Evolutionary conservation across 2,329 filamentous ascomycete genomes (phyloP), one percentile per base, ranked within the genome.

Genomic region (Geoglossum cookeanum): DNA sequence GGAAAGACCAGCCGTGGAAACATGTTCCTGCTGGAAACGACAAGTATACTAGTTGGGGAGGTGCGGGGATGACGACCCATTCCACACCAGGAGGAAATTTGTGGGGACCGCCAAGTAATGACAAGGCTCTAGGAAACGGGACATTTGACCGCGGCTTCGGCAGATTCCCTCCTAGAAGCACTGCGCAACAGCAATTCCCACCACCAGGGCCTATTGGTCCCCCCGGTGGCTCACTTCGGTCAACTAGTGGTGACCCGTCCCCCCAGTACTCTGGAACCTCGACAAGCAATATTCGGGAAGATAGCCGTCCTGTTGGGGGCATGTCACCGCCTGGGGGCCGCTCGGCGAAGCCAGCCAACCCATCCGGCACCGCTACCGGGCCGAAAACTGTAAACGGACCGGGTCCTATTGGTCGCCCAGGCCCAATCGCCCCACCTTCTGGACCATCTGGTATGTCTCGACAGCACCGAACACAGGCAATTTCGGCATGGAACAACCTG

Each of bases 121-220:
- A 86, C 62, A 77, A 81, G 57, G 81, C 79, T 9, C 79, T 90
- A 22, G 85, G 85, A 3, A 90, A 90, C 66, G 85, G 85, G 48
- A 87, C 84, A 0, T 90, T 90, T 64, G 80, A 78, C 58, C 75
- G 79, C 11, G 79, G 81, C 62, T 73, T 84, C 55, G 75, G 74
- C 32, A 72, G 73, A 49, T 66, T 75, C 17, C 69, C 76, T 11
- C 71, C 72, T 56, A 67, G 73, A 54, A 67, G 63, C 58, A 69
- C 64, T 32, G 61, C 29, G 8, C 49, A 53, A 35, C 49, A 53
- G 32, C 49, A 53, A 17, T 53, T 35, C 49, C 33, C 49, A 15
- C 49, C 33, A 17, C 47, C 47, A 48, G 37, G 47, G 7, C 55
- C 42, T 27, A 52, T 49, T 42, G 42, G 42, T 30, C 55, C 33